Evolutionary conservation across 371 early-diverging fungal genomes (phyloP).

Genomic region (Coemansia sp.): DNA sequence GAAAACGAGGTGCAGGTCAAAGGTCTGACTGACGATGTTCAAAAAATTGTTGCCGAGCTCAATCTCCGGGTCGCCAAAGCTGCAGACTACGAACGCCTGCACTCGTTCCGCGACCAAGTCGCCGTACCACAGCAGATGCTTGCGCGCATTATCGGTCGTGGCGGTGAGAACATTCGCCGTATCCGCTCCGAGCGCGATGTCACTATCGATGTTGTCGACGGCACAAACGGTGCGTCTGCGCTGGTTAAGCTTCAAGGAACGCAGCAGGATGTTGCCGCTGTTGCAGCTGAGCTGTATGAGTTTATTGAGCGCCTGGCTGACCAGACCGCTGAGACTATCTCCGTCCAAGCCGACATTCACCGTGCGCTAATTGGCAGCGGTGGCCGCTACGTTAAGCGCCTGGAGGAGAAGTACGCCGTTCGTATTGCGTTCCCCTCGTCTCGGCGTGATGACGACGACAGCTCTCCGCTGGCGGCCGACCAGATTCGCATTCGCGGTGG

Average conservation of each 20-base stretch:
- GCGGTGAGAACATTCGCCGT: slow-evolving; percentile 76
- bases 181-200: slow-evolving; percentile 78
- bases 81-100: slow-evolving; percentile 68
- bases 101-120: slow-evolving; percentile 68
- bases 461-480: slow-evolving; percentile 49
- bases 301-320: slow-evolving; percentile 75
- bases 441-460: slow-evolving; percentile 54
- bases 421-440: slow-evolving; percentile 69
- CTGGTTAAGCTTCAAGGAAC: slow-evolving; percentile 76
- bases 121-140: slow-evolving; percentile 70
- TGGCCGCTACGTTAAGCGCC: slow-evolving; percentile 75
- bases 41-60: slow-evolving; percentile 66
- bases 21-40: slow-evolving; percentile 78
- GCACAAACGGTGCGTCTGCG: slow-evolving; percentile 34
- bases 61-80: slow-evolving; percentile 64
- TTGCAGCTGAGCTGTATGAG: slow-evolving; percentile 68
- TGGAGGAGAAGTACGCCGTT: slow-evolving; percentile 81
- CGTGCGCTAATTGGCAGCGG: slow-evolving; percentile 73
- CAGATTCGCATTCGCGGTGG: slow-evolving; percentile 74
- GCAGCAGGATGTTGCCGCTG: slow-evolving; percentile 72
- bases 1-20: slow-evolving; percentile 72
- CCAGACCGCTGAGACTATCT: slow-evolving; percentile 63
- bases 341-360: slow-evolving; percentile 68
- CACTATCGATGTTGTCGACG: slow-evolving; percentile 67
- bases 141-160: slow-evolving; percentile 87